Evolutionary conservation across 768 basidiomycete genomes (phyloP).

Genomic region (Crepidotus variabilis): DNA sequence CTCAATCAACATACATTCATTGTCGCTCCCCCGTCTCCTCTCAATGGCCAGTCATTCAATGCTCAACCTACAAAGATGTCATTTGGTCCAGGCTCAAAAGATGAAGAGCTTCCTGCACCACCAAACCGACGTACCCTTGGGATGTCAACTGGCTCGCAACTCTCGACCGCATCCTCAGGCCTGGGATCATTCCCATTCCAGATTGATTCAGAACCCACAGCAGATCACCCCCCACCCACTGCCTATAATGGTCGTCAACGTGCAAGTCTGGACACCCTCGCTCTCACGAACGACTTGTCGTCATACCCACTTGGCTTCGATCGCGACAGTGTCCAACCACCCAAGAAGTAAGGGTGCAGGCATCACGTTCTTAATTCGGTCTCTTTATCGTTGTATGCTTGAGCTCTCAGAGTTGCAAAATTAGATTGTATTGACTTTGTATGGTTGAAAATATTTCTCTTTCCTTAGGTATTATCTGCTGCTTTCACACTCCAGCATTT

Average conservation of each 20-base stretch:
- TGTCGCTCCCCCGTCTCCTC: conserved; percentile 49
- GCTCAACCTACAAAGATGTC: conserved; percentile 16
- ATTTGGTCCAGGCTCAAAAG: conserved; percentile 8
- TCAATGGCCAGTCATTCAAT: conserved; percentile 45
- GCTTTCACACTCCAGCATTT: background rate
- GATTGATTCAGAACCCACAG: conserved; percentile 57
- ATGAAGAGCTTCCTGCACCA: conserved; percentile 43
- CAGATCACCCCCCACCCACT: conserved; percentile 32
- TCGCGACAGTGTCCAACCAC: conserved; percentile 35
- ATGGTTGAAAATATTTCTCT: background rate
- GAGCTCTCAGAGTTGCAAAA: background rate
- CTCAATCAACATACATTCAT: conserved; percentile 48
- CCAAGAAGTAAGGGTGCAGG: conserved; percentile 9
- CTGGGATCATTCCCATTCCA: conserved; percentile 86
- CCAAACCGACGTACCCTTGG: conserved; percentile 62
- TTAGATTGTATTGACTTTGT: background rate
- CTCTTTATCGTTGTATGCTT: background rate
- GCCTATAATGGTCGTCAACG: conserved; percentile 49
- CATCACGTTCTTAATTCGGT: background rate
- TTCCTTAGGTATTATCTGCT: background rate
- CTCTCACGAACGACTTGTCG: conserved; percentile 76
- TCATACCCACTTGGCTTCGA: conserved; percentile 83
- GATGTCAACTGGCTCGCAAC: conserved; percentile 71
- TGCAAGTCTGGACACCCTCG: conserved; percentile 83
- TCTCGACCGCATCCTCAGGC: conserved; percentile 77